Percentiles rank a stretch among this genome's conserved stretches.
Conservation (phyloP, 2,329 filamentous ascomycete genomes). For the Bipolaris zeicola region DNA sequence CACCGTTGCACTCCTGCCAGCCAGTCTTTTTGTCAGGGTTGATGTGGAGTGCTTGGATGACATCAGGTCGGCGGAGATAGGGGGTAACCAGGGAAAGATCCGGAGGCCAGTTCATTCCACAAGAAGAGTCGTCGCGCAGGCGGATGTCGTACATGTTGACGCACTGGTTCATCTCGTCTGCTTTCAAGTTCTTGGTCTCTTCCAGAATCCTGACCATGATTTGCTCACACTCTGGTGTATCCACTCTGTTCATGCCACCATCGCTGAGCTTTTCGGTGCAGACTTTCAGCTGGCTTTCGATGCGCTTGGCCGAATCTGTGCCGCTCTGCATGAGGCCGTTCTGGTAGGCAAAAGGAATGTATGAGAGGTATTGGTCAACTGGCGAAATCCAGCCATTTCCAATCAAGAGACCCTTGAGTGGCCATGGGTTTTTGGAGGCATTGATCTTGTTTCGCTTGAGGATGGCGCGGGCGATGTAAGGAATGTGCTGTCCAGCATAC, state of each 20-base stretch:
- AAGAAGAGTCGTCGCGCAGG: conserved; percentile 77
- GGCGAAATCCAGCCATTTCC: conserved; percentile 98
- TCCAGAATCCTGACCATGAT: conserved; percentile 76
- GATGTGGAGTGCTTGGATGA: conserved; percentile 80
- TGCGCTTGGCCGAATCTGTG: conserved; percentile 64
- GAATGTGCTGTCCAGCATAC: conserved; percentile 95
- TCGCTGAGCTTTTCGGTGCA: conserved; percentile 69
- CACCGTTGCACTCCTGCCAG: conserved; percentile 88
- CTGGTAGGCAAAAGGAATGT: conserved; percentile 80
- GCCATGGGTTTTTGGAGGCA: conserved; percentile 65
- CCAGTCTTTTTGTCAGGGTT: conserved; percentile 80
- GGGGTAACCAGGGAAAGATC: conserved; percentile 78
- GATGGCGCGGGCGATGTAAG: conserved; percentile 92
- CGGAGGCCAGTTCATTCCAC: conserved; percentile 97
- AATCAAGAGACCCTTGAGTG: conserved; percentile 83
- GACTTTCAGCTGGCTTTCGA: conserved; percentile 71
- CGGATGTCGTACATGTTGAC: conserved; percentile 98
- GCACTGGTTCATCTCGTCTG: conserved; percentile 65
- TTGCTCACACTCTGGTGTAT: conserved; percentile 72
- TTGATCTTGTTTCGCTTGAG: conserved; percentile 76
- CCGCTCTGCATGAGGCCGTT: conserved; percentile 73
- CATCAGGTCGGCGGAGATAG: conserved; percentile 83
- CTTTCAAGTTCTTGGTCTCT: conserved; percentile 63
- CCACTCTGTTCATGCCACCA: conserved; percentile 66
- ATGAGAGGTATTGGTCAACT: conserved; percentile 84